Base-by-base conservation (phyloP, 163 green algal genomes). In the Scenedesmus sp. region DNA sequence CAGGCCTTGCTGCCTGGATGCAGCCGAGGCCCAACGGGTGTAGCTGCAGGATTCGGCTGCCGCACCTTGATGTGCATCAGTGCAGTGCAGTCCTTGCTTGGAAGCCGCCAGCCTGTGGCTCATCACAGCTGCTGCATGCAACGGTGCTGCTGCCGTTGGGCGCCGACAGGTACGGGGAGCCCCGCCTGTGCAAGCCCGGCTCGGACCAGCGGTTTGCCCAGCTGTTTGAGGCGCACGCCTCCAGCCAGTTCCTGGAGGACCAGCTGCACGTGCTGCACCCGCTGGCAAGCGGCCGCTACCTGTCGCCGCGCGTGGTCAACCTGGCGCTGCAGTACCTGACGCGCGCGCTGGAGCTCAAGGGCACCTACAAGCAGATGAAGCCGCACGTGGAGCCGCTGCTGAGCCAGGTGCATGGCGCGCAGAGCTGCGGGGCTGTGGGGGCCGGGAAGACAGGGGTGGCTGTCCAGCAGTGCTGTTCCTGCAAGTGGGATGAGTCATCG, bases 241-340 rank as follows among this genome's bases (percentile, higher is more conserved):
- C 92, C 26, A 85, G 93, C 0, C 92, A 95, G 61, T 98, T 99
- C 84, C 93, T 99, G 86, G 91, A 99, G 79, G 96, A 96, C 13
- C 94, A 97, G 72, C 92, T 99, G 83, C 56, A 91, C 40, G 92
- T 98, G 70, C 91, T 99, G 72, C 92, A 92, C 22, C 51, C 78
- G 0, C 83, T 97, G 70, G 91, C 95, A 6, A 40, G 84, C 92
- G 93, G 93, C 37, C 83, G 89, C 49, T 96, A 97, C 91, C 78
- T 97, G 79, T 93, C 95, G 53, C 92, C 95, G 18, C 94, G 97
- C 2, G 88, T 96, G 49, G 94, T 94, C 53, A 96, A 98, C 85
- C 76, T 95, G 46, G 42, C 94, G 22, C 93, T 96, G 85, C 94
- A 95, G 89, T 93, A 93, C 76, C 33, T 94, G 4, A 91, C 91